Percentiles rank a stretch among this genome's conserved stretches.
Conservation (phyloP, 179 eudicot species). For the Corrigiola litoralis region DNA sequence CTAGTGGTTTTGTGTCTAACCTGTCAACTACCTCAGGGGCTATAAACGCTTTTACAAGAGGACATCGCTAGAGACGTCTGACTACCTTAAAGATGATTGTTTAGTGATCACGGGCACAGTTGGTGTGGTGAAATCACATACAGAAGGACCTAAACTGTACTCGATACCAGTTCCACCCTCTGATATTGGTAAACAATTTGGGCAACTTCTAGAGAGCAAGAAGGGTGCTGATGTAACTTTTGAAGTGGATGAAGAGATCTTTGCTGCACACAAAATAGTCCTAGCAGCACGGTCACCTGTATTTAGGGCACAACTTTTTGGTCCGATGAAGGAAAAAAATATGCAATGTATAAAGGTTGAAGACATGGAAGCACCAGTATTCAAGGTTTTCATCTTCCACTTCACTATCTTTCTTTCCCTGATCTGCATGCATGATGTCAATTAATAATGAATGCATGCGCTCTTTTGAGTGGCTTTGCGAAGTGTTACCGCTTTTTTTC, state of each 20-base stretch:
- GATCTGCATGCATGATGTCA: no score
- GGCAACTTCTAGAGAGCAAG: slow-evolving; percentile 60
- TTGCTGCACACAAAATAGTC: slow-evolving; percentile 63
- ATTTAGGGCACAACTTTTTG: slow-evolving; percentile 76
- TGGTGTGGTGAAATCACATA: slow-evolving; percentile 68
- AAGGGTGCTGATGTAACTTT: slow-evolving; percentile 56
- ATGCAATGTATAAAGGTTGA: slow-evolving; percentile 54
- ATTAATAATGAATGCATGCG: no score
- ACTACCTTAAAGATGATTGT: slow-evolving; percentile 64
- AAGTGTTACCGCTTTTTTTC: not conserved
- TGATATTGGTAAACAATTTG: slow-evolving; percentile 69
- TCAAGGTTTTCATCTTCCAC: slow-evolving; percentile 43
- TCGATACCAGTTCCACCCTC: slow-evolving; percentile 52
- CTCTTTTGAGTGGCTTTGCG: no score
- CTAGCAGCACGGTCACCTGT: slow-evolving; percentile 82
- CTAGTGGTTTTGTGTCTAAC: not conserved
- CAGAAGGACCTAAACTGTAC: slow-evolving; percentile 68
- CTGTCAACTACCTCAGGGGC: slow-evolving; percentile 47
- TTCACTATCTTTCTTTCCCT: not conserved
- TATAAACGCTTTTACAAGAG: slow-evolving; percentile 66
- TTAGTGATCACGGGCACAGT: slow-evolving; percentile 65
- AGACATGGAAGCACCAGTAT: slow-evolving; percentile 71
- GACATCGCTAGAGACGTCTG: slow-evolving; percentile 51
- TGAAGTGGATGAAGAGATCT: slow-evolving; percentile 66
- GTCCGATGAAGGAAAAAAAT: slow-evolving; percentile 74